Conservation (phyloP, 768 basidiomycete species). For the Coprinellus micaceus region DNA sequence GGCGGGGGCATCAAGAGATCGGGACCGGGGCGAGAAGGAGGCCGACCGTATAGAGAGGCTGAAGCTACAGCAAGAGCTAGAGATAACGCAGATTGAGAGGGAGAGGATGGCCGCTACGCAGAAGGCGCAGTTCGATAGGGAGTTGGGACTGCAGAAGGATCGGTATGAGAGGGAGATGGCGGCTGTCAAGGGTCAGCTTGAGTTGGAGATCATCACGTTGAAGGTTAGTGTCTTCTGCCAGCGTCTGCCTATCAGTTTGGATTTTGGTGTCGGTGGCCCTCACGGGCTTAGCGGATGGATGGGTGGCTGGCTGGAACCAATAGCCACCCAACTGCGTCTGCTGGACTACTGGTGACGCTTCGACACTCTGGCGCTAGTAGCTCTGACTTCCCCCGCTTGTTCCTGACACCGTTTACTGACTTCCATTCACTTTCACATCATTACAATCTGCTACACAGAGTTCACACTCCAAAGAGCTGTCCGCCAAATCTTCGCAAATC, state of each 20-base stretch:
- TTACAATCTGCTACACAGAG: slow-evolving; percentile 48
- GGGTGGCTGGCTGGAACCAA: too few species aligned
- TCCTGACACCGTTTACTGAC: too few species aligned
- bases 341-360: too few species aligned
- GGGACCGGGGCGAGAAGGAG: slow-evolving; percentile 50
- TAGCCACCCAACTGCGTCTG: too few species aligned
- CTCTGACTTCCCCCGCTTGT: background rate
- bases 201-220: slow-evolving; percentile 66
- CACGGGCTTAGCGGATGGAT: too few species aligned
- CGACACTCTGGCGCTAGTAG: background rate
- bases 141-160: slow-evolving; percentile 56
- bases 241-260: background rate
- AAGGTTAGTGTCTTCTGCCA: slow-evolving; percentile 55
- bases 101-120: slow-evolving; percentile 61
- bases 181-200: slow-evolving; percentile 64
- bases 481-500: slow-evolving; percentile 58
- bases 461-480: slow-evolving; percentile 63
- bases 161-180: slow-evolving; percentile 72
- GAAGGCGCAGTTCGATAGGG: slow-evolving; percentile 68
- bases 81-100: slow-evolving; percentile 55
- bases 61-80: slow-evolving; percentile 61
- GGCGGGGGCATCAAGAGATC: slow-evolving; percentile 45
- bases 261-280: background rate
- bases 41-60: slow-evolving; percentile 52
- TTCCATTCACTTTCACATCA: too few species aligned